Evolutionary conservation across 345 rosid genomes (phyloP), one percentile per base, ranked within the genome.

Genomic region (Pseudoturritis turrita): DNA sequence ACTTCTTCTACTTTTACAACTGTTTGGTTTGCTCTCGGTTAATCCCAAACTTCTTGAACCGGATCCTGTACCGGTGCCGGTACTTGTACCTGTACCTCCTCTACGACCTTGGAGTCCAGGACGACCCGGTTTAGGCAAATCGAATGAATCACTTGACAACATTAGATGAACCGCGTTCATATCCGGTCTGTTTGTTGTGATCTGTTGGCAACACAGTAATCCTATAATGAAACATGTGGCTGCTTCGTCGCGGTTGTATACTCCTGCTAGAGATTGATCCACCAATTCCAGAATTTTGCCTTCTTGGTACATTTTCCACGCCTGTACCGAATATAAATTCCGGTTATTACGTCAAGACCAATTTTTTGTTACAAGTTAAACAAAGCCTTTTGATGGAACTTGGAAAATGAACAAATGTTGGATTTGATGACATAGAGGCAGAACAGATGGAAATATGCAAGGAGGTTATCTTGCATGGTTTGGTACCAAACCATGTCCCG

Each of bases 101-200:
- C 29, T 31, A 13, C 98, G 89, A 31, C 96, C 96, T 73, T 83
- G 96, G 60, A 79, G 77, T 65, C 84, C 97, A 1, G 98, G 98
- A 68, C 73, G 85, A 19, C 98, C 88, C 12, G 97, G 97, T 71
- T 28, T 81, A 2, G 98, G 94, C 80, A 93, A 62, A 39, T 83
- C 87, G 35, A 93, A 88, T 0, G 98, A 90, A 41, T 93, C 92
- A 18, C 96, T 86, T 6, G 91, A 93, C 56, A 93, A 86, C 97
- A 93, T 93, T 75, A 84, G 90, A 78, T 85, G 81, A 75, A 90
- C 82, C 2, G 80, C 60, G 77, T 81, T 88, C 97, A 93, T 93
- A 31, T 85, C 92, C 2, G 98, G 98, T 79, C 97, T 81, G 46
- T 87, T 86, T 17, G 72, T 14, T 7, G 80, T 40, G 4, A 23